A percentile compares a stretch with the other conserved stretches of the same genome.
These are phyloP conservation scores for Diaporthe destruens DNA, from an alignment of 2,329 filamentous ascomycete genomes.

Conservation along the genomic window DNA sequence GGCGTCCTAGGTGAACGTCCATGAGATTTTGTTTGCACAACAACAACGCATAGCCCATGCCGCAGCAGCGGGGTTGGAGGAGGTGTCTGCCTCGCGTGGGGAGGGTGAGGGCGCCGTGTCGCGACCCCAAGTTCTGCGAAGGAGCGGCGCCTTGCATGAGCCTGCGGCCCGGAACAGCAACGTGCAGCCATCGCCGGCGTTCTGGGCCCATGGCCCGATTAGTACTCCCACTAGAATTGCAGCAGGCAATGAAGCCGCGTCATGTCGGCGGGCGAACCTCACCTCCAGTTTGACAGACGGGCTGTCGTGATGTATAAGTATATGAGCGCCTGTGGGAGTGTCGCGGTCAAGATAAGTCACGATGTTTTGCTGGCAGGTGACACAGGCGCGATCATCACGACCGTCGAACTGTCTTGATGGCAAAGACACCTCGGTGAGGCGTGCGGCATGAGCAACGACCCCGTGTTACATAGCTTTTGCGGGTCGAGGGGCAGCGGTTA, in stretches of 20 bases:
- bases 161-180: background rate
- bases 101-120: background rate
- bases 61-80: background rate
- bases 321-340: background rate
- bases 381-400: background rate
- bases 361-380: background rate
- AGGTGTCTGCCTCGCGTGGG: background rate
- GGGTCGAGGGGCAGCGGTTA: slow-evolving; percentile 4
- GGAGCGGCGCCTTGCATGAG: background rate
- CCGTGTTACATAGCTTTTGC: background rate
- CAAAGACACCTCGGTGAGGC: background rate
- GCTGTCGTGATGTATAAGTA: background rate
- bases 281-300: background rate
- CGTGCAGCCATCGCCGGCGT: background rate
- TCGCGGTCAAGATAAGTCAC: background rate
- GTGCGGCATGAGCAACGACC: background rate
- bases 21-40: background rate
- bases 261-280: background rate
- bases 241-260: background rate
- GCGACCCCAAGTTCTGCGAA: background rate
- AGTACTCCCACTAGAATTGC: background rate
- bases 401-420: background rate
- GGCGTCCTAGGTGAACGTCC: slow-evolving; percentile 9
- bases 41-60: background rate
- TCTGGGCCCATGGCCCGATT: background rate